A percentile compares a stretch with the other conserved stretches of the same genome.
Conservation (phyloP, 257 asterid genomes). For the Agastache rugosa region DNA sequence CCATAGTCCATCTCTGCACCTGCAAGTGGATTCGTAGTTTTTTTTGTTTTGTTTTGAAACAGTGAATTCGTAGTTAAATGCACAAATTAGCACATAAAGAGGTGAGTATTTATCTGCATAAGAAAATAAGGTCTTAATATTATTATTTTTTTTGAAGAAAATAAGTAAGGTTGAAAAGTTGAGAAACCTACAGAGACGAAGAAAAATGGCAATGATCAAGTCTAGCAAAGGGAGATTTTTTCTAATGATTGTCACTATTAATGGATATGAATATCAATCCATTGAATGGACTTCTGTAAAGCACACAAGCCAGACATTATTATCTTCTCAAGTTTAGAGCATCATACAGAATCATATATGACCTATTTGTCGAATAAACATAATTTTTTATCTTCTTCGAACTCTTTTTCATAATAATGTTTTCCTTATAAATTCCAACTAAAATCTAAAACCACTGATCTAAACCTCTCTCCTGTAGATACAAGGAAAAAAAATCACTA, state of each 20-base stretch:
- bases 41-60: no score
- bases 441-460: conserved; percentile 11
- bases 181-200: not conserved
- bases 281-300: conserved; percentile 4
- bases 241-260: not conserved
- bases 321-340: conserved; percentile 12
- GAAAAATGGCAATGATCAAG: conserved; percentile 16
- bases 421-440: conserved; percentile 9
- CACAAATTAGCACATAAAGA: conserved; percentile 5
- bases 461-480: not conserved
- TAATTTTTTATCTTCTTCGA: not conserved
- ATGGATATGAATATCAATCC: not conserved
- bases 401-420: conserved; percentile 1
- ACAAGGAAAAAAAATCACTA: not conserved
- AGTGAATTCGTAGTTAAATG: not conserved
- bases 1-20: conserved; percentile 54
- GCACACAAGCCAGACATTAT: not conserved
- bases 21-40: conserved; percentile 22
- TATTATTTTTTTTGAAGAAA: not conserved
- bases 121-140: not conserved
- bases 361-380: not conserved
- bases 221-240: not conserved
- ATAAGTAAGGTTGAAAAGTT: not conserved
- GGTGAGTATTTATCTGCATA: not conserved
- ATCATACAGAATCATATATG: not conserved